Percentiles rank a stretch among this genome's conserved stretches.
These are phyloP conservation scores for Neurospora sp. DNA, from an alignment of 495 filamentous ascomycete species.

Conservation along the genomic window DNA sequence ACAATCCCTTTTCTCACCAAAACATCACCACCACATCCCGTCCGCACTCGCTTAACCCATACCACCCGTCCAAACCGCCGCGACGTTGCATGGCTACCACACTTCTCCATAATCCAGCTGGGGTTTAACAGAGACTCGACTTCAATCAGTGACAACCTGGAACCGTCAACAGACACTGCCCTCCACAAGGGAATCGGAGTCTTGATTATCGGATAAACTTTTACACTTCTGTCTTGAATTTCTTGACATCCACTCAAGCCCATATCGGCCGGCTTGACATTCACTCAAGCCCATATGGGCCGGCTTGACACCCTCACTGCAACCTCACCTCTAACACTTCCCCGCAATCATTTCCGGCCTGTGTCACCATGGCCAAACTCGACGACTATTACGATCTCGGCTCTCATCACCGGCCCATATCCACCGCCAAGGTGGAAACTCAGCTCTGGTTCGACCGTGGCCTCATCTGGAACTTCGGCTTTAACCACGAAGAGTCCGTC, in stretches of 20 bases:
- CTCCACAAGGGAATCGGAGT: background rate
- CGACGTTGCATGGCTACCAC: background rate
- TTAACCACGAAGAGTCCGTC: conserved; percentile 55
- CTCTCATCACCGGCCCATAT: conserved; percentile 37
- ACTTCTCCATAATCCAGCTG: background rate
- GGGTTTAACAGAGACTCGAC: background rate
- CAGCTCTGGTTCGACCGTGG: conserved; percentile 54
- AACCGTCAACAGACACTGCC: background rate
- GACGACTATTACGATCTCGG: conserved; percentile 48
- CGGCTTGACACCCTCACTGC: background rate
- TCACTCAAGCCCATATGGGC: too few species aligned
- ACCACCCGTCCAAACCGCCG: background rate
- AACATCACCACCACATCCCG: background rate
- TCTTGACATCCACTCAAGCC: too few species aligned
- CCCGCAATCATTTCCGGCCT: background rate
- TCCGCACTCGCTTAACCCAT: background rate
- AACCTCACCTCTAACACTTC: background rate
- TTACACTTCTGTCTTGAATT: too few species aligned
- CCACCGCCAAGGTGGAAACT: conserved; percentile 30
- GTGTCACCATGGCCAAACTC: background rate
- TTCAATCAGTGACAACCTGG: background rate
- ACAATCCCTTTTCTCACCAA: background rate
- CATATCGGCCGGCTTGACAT: too few species aligned
- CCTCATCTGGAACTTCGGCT: conserved; percentile 53
- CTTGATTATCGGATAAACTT: too few species aligned